These are phyloP conservation scores for Stephania japonica DNA, from an alignment of 164 flowering plant species.

Conservation along the genomic window DNA sequence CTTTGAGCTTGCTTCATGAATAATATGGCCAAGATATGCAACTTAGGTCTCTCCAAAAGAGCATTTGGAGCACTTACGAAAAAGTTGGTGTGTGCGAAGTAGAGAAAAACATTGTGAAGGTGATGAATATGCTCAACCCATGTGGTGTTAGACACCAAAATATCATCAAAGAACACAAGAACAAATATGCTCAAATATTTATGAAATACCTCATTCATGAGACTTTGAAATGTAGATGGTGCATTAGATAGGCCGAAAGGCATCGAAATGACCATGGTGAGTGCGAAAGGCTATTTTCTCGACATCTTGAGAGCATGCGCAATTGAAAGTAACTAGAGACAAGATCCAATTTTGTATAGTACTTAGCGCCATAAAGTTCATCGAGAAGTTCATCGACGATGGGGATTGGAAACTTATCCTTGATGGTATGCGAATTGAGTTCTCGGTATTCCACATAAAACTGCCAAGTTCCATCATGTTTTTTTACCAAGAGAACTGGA, in stretches of 20 bases:
- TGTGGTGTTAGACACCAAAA: background rate
- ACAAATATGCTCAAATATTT: background rate
- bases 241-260: background rate
- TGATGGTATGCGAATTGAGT: background rate
- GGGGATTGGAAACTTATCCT: background rate
- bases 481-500: background rate
- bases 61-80: background rate
- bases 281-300: background rate
- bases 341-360: background rate
- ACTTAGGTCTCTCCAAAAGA: background rate
- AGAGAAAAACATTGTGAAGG: background rate
- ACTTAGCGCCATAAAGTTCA: background rate
- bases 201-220: slow-evolving; percentile 9
- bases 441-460: background rate
- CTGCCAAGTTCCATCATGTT: background rate
- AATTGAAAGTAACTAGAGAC: background rate
- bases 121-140: background rate
- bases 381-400: background rate
- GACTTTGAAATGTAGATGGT: slow-evolving; percentile 7
- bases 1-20: background rate
- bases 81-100: background rate
- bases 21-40: background rate
- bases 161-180: background rate
- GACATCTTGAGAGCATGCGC: background rate
- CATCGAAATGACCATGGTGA: background rate